A percentile compares a stretch with the other conserved stretches of the same genome.
Evolutionary conservation across 345 rosid genomes (phyloP).

Genomic region (Isatis tinctoria): DNA sequence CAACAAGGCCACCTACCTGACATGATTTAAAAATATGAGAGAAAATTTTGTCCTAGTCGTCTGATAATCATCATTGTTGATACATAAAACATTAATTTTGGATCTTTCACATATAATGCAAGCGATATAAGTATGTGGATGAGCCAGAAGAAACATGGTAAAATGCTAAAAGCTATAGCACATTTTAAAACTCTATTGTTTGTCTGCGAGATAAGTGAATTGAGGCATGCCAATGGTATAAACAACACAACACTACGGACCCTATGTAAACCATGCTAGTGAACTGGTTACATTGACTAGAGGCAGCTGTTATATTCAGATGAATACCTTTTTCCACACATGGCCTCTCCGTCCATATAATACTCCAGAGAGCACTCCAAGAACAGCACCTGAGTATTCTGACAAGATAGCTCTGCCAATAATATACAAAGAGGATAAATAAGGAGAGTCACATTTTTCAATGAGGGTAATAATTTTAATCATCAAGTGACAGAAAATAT

Average conservation of each 20-base stretch:
- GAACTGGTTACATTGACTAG: background rate
- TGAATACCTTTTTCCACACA: constrained; percentile 81
- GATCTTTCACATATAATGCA: background rate
- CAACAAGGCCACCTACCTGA: constrained; percentile 90
- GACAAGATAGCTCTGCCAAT: constrained; percentile 71
- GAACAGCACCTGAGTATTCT: constrained; percentile 98
- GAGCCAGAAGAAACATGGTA: background rate
- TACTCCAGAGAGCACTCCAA: constrained; percentile 91
- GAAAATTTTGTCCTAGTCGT: background rate
- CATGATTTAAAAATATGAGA: constrained; percentile 12
- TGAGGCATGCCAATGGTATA: background rate
- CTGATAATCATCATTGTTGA: background rate
- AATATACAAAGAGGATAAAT: background rate
- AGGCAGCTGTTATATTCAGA: background rate
- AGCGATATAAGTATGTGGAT: background rate
- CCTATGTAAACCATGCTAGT: background rate
- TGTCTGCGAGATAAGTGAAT: background rate
- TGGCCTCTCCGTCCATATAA: constrained; percentile 73
- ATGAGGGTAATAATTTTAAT: background rate
- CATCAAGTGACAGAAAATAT: background rate
- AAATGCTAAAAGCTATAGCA: background rate
- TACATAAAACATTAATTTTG: background rate
- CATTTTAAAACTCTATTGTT: background rate
- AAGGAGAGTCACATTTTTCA: background rate
- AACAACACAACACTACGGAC: background rate